Percentiles rank a stretch among this genome's conserved stretches.
Evolutionary conservation across 805 yeast species (phyloP).

Genomic region (Metschnikowia peoriensis): DNA sequence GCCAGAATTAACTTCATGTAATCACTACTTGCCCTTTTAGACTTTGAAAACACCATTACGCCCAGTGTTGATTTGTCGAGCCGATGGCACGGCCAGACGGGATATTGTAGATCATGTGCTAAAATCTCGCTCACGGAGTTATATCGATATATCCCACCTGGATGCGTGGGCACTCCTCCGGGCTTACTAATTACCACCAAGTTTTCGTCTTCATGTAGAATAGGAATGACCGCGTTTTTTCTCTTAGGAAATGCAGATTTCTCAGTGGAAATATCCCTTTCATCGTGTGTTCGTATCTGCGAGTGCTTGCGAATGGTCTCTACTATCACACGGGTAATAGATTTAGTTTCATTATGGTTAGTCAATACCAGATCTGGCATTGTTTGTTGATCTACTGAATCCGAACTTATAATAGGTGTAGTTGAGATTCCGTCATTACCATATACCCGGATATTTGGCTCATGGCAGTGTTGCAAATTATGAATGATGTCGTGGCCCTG

Average conservation of each 20-base stretch:
- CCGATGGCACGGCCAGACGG: conserved; percentile 46
- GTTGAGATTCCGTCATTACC: not conserved
- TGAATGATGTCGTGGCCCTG: conserved; percentile 28
- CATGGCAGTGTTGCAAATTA: conserved; percentile 44
- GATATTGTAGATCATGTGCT: conserved; percentile 25
- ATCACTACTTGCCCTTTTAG: conserved; percentile 28
- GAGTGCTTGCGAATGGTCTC: not conserved
- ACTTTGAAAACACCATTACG: conserved; percentile 43
- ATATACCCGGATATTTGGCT: conserved; percentile 26
- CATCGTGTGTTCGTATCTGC: not conserved
- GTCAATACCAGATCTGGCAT: no score
- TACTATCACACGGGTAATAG: not conserved
- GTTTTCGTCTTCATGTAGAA: conserved; percentile 37
- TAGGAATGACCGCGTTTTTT: conserved; percentile 4
- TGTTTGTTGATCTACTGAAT: no score
- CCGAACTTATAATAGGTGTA: no score
- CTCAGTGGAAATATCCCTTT: not conserved
- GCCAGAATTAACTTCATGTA: conserved; percentile 32
- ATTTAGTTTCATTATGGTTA: not conserved
- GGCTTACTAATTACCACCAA: conserved; percentile 50
- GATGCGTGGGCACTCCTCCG: conserved; percentile 54
- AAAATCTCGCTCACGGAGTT: conserved; percentile 46
- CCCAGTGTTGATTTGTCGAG: conserved; percentile 55
- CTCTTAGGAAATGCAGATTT: not conserved
- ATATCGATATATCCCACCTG: conserved; percentile 42